These are phyloP conservation scores for Cardamine resedifolia DNA, from an alignment of 345 rosid genomes.

Conservation along the genomic window DNA sequence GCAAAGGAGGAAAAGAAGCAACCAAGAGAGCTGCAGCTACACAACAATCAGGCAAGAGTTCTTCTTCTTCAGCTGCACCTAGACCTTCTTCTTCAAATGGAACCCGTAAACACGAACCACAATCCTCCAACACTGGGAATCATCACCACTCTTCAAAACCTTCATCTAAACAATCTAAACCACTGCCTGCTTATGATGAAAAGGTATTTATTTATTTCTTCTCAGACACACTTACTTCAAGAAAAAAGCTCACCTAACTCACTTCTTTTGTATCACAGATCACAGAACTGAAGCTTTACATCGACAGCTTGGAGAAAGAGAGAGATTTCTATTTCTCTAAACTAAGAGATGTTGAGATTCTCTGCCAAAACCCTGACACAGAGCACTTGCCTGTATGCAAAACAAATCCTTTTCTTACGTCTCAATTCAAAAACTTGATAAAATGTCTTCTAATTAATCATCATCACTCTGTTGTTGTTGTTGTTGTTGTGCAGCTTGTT, in stretches of 20 bases:
- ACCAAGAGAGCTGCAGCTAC: constrained; percentile 63
- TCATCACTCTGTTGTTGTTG: background rate
- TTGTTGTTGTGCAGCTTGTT: constrained; percentile 81
- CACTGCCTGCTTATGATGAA: constrained; percentile 71
- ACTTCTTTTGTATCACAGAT: constrained; percentile 50
- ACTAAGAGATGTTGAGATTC: constrained; percentile 84
- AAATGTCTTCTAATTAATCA: background rate
- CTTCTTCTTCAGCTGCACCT: constrained; percentile 54
- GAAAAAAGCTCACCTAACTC: constrained; percentile 14
- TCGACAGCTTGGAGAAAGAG: constrained; percentile 96
- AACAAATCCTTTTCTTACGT: background rate
- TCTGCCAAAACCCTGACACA: constrained; percentile 70
- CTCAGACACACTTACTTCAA: background rate
- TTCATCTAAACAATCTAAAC: constrained; percentile 51
- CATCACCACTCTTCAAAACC: constrained; percentile 54
- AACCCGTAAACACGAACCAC: constrained; percentile 54
- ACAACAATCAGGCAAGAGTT: constrained; percentile 59
- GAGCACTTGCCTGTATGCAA: constrained; percentile 62
- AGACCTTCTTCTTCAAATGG: constrained; percentile 60
- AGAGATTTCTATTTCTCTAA: constrained; percentile 92
- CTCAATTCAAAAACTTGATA: background rate
- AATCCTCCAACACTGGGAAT: constrained; percentile 48
- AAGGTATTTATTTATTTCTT: constrained; percentile 53
- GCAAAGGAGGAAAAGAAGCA: constrained; percentile 90
- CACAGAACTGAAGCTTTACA: constrained; percentile 85